Percentiles rank a stretch among this genome's conserved stretches.
phyloP scores from a whole-genome alignment of 495 filamentous ascomycete genomes.

The Chaetomium fimeti region DNA sequence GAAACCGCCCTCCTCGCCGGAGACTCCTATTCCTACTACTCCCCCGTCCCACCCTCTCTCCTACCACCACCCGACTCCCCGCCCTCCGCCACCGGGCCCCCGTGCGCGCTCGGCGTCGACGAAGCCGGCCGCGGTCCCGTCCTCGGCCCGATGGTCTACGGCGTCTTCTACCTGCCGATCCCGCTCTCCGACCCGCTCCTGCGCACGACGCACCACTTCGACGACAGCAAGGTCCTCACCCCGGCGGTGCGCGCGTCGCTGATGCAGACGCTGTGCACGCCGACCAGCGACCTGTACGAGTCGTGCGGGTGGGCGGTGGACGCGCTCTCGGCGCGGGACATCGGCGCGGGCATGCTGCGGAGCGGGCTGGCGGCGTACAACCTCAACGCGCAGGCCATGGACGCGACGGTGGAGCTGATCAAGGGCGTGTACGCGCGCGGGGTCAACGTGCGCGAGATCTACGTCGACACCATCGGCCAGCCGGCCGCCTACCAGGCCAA shows the following conservation, averaged over 20 bases:
- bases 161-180: constrained; percentile 77
- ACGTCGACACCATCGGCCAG: constrained; percentile 90
- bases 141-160: constrained; percentile 96
- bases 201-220: constrained; percentile 73
- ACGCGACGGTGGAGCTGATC: constrained; percentile 87
- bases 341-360: constrained; percentile 74
- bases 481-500: constrained; percentile 79
- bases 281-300: constrained; percentile 58
- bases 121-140: constrained; percentile 96
- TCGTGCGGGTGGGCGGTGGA: constrained; percentile 81
- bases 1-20: constrained; percentile 60
- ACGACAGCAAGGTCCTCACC: constrained; percentile 88
- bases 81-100: constrained; percentile 24
- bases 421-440: constrained; percentile 67
- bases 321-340: constrained; percentile 80
- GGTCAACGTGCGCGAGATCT: constrained; percentile 82
- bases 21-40: constrained; percentile 81
- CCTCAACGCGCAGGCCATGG: constrained; percentile 95
- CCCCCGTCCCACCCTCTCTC: constrained; percentile 59
- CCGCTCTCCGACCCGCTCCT: constrained; percentile 68
- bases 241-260: constrained; percentile 68
- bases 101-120: constrained; percentile 74
- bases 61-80: constrained; percentile 39
- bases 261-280: constrained; percentile 71
- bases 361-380: constrained; percentile 67